These are phyloP conservation scores for Cercis canadensis DNA, from an alignment of 306 rosid species.

Conservation along the genomic window DNA sequence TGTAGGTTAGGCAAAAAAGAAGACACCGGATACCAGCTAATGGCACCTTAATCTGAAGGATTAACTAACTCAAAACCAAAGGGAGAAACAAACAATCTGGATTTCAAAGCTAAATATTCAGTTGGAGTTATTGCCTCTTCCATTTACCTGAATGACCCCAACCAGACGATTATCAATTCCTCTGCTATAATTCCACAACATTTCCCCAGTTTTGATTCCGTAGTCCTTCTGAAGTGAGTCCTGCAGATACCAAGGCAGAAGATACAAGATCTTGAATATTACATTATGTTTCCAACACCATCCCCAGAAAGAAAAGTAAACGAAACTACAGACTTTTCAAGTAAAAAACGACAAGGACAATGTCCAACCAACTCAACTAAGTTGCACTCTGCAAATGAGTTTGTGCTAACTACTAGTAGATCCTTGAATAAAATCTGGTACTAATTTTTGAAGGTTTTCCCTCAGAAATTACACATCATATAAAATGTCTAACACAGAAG, in stretches of 20 bases:
- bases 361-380: conserved; percentile 20
- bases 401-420: conserved; percentile 13
- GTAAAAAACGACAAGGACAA: neutral
- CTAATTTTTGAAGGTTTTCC: conserved; percentile 17
- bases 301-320: conserved; percentile 21
- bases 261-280: conserved; percentile 26
- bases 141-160: conserved; percentile 76
- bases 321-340: conserved; percentile 16
- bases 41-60: conserved; percentile 11
- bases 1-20: neutral
- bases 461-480: no score
- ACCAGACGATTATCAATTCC: conserved; percentile 88
- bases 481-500: no score
- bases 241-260: conserved; percentile 54
- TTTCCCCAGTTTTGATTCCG: conserved; percentile 86
- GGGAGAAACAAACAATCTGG: conserved; percentile 27
- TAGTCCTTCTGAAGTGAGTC: conserved; percentile 81
- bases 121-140: conserved; percentile 32
- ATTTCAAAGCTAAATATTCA: conserved; percentile 35
- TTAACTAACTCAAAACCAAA: no score
- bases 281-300: conserved; percentile 28
- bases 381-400: conserved; percentile 25
- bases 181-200: conserved; percentile 87
- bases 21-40: neutral
- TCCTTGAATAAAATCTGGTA: conserved; percentile 22